Evolutionary conservation across 352 stramenopile species (phyloP), one percentile per base, ranked within the genome.

Genomic region (Phytopythium delawarense): DNA sequence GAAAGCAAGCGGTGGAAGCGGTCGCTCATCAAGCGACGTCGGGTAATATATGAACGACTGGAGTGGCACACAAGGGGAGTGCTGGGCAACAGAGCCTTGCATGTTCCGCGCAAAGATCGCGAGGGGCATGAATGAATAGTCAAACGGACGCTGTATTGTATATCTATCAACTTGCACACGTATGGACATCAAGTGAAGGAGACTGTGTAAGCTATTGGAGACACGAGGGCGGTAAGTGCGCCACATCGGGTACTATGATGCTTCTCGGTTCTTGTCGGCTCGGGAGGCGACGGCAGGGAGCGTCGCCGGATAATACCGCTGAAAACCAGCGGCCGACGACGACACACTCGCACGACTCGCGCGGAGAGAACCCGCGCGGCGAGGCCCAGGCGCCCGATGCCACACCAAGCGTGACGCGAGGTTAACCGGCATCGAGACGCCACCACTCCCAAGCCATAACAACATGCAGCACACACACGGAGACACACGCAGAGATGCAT

Each of bases 211-310:
- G 82, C 73, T 62, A 89, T 81, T 91, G 82, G 82, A 91, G 82
- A 88, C 82, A 88, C 82, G 73, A 85, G 70, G 66, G 75, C 81
- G 79, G 78, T 78, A 66, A 73, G 66, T 65, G 74, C 78, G 76
- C 62, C 74, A 59, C 74, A 71, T 72, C 78, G 78, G 69, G 82
- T 91, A 91, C 82, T 91, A 91, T 91, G 82, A 91, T 91, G 64
- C 79, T 89, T 69, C 50, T 28, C 48, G 49, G 76, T 77, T 81
- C 40, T 34, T 91, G 15, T 91, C 42, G 79, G 78, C 79, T 69
- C 66, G 69, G 28, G 28, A 72, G 42, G 45, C 20, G 20, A 69
- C 64, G 50, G 65, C 51, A 78, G 78, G 82, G 71, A 91, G 76
- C 79, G 75, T 65, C 70, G 62, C 67, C 75, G 75, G 56, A 68